Evolutionary conservation across 371 early-diverging fungal genomes (phyloP).

Genomic region (Syncephalis plumigaleata): DNA sequence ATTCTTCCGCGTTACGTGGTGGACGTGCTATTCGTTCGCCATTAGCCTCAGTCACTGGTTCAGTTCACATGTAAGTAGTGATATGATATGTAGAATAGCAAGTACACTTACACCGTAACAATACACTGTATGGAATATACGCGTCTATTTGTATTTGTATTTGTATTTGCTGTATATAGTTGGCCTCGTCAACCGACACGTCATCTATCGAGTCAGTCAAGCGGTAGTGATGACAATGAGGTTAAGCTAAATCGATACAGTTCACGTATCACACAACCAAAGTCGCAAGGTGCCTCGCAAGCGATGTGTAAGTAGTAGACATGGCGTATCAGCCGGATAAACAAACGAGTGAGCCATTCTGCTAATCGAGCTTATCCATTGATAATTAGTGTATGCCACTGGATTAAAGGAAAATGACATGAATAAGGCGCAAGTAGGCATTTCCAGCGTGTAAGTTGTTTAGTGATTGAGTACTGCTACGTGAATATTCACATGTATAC

Average conservation of each 20-base stretch:
- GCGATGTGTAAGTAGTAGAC: constrained; percentile 74
- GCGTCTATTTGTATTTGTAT: no score
- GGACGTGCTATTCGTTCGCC: no score
- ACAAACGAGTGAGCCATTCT: background rate
- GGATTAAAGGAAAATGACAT: constrained; percentile 70
- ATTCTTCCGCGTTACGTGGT: no score
- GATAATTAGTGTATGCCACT: constrained; percentile 66
- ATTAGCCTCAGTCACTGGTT: no score
- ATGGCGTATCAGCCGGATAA: background rate
- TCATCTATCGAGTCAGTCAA: no score
- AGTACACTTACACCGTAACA: no score
- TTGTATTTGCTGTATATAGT: no score
- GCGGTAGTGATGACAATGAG: no score
- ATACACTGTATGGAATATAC: no score
- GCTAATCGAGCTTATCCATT: background rate
- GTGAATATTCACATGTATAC: background rate
- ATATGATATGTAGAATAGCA: no score
- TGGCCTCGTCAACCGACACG: no score
- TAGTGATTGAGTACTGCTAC: background rate
- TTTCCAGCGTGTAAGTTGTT: constrained; percentile 64
- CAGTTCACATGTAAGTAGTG: no score
- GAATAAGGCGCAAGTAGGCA: constrained; percentile 82
- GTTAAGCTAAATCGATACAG: constrained; percentile 51
- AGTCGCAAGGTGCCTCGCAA: constrained; percentile 87
- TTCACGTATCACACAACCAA: constrained; percentile 77